Conservation (phyloP, 345 rosid genomes). For the Hibiscus syriacus region DNA sequence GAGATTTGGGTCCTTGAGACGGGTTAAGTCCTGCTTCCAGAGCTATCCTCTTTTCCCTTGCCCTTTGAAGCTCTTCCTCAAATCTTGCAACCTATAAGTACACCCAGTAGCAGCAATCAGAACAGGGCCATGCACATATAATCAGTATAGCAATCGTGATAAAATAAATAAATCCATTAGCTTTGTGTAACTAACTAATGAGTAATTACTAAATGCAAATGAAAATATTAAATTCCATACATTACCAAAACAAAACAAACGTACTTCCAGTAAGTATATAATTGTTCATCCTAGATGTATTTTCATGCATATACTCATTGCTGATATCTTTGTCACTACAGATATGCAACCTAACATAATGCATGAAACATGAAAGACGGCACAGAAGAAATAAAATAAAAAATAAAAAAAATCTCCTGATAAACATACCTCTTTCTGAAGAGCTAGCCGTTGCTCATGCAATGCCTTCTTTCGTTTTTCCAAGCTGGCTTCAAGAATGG, state of each 20-base stretch:
- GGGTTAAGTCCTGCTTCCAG: conserved; percentile 55
- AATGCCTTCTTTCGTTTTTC: conserved; percentile 58
- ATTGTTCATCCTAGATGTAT: not conserved
- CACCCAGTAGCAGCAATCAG: not conserved
- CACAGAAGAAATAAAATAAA: not conserved
- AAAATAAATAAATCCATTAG: not conserved
- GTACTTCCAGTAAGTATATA: not conserved
- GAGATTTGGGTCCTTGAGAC: conserved; percentile 30
- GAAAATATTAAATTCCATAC: not conserved
- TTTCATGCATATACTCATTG: not conserved
- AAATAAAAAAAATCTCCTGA: not conserved
- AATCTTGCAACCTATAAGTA: conserved; percentile 67
- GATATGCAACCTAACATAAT: not conserved
- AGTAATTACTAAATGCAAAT: not conserved
- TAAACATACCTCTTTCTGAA: conserved; percentile 61
- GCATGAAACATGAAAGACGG: not conserved
- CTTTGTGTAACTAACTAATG: not conserved
- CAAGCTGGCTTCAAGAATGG: conserved; percentile 47
- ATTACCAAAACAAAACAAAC: not conserved
- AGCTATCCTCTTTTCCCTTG: conserved; percentile 52
- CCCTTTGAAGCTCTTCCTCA: conserved; percentile 67
- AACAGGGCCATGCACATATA: not conserved
- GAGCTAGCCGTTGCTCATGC: conserved; percentile 57
- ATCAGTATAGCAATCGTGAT: not conserved
- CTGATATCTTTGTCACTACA: not conserved